Evolutionary conservation across 2,329 filamentous ascomycete species (phyloP), one percentile per base, ranked within the genome.

Genomic region (Claviceps capensis): DNA sequence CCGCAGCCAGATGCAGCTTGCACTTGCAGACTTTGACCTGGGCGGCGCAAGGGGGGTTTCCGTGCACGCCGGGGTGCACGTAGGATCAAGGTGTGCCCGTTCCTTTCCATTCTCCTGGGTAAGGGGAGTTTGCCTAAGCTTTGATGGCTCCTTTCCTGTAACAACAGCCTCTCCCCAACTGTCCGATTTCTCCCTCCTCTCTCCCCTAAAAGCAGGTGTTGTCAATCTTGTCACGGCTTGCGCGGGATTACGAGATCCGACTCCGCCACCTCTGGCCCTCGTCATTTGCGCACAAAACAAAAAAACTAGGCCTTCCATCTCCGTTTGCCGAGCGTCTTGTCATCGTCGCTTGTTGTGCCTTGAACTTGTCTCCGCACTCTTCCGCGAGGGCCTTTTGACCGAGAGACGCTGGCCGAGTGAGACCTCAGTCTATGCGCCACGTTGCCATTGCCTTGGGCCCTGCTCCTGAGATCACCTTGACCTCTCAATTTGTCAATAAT

Each of bases 81-180:
- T 66, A 67, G 53, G 3, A 40, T 52, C 19, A 67, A 30, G 30
- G 50, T 52, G 50, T 58, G 60, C 62, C 64, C 65, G 64, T 67
- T 67, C 63, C 62, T 66, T 61, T 62, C 61, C 47, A 62, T 65
- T 64, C 56, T 64, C 63, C 62, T 71, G 68, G 68, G 68, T 71
- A 60, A 71, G 68, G 68, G 63, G 61, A 71, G 67, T 71, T 70
- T 64, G 60, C 56, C 58, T 58, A 61, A 66, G 64, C 59, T 61
- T 58, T 62, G 65, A 62, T 68, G 63, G 64, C 30, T 30, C 67
- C 63, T 61, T 67, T 67, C 63, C 62, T 67, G 65, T 65, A 67
- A 64, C 64, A 62, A 62, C 59, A 57, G 63, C 63, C 64, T 67
- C 65, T 61, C 61, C 62, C 66, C 65, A 63, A 65, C 65, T 65